A percentile compares a stretch with the other conserved stretches of the same genome.
These are phyloP conservation scores for Telfairia occidentalis DNA, from an alignment of 331 rosid species.

Conservation along the genomic window DNA sequence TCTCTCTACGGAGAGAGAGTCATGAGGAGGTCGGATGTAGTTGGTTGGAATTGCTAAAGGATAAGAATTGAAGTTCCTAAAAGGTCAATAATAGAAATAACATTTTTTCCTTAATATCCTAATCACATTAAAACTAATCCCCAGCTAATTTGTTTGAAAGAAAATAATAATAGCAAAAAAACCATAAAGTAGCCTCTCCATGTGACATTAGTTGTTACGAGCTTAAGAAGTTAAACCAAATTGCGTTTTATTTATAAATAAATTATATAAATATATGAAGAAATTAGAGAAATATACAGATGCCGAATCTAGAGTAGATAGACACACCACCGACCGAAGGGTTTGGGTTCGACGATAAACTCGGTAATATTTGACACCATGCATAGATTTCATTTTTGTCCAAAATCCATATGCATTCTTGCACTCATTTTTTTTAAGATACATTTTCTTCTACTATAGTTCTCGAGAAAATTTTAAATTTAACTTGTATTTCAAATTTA, in stretches of 20 bases:
- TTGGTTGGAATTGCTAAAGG: slow-evolving; percentile 7
- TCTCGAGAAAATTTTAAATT: not conserved
- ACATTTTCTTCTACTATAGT: not conserved
- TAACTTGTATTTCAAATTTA: not conserved
- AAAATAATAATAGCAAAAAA: not conserved
- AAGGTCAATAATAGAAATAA: slow-evolving; percentile 35
- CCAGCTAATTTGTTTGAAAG: not conserved
- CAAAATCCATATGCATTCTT: not conserved
- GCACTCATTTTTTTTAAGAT: not conserved
- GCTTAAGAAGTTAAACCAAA: not conserved
- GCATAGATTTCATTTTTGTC: not conserved
- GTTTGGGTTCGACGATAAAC: not conserved
- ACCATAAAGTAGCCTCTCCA: not conserved
- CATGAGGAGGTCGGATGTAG: not conserved
- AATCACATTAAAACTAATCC: not conserved
- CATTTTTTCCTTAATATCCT: not conserved
- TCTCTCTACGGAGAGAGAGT: not conserved
- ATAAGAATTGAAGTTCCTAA: slow-evolving; percentile 10
- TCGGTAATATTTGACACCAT: not conserved
- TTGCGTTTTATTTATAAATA: not conserved
- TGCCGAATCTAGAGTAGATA: not conserved
- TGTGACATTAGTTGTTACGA: not conserved
- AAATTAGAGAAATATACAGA: not conserved
- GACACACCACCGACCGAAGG: too few species aligned
- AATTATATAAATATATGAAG: not conserved